A percentile compares a stretch with the other conserved stretches of the same genome.
phyloP scores from a whole-genome alignment of 2,329 filamentous ascomycete species.

The Fusarium buharicum region DNA sequence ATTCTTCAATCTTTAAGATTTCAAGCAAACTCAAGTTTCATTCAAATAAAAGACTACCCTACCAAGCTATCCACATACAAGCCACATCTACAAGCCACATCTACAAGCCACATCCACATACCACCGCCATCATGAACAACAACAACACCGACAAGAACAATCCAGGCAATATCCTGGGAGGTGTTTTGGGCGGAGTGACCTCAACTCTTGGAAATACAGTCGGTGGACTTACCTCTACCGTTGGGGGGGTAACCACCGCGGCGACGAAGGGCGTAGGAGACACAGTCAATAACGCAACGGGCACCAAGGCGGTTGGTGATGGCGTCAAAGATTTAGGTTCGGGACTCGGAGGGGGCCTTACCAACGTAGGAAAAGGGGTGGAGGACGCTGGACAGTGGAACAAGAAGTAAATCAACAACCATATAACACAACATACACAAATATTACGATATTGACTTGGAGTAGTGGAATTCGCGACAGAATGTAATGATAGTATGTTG shows the following conservation, averaged over 20 bases:
- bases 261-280: slow-evolving; percentile 67
- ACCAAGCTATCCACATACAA: slow-evolving; percentile 2
- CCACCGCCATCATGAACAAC: slow-evolving; percentile 37
- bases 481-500: too few species aligned
- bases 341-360: too few species aligned
- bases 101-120: neutral
- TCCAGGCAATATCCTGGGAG: slow-evolving; percentile 47
- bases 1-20: neutral
- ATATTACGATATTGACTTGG: too few species aligned
- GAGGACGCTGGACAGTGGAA: too few species aligned
- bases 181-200: slow-evolving; percentile 51
- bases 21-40: neutral
- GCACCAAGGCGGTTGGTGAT: slow-evolving; percentile 35
- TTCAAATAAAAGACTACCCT: neutral
- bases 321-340: too few species aligned
- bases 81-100: slow-evolving; percentile 3
- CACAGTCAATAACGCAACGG: slow-evolving; percentile 64
- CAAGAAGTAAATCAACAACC: too few species aligned
- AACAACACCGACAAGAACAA: slow-evolving; percentile 42
- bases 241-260: slow-evolving; percentile 59
- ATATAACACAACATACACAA: too few species aligned
- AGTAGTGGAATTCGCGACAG: too few species aligned
- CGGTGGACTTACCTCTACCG: slow-evolving; percentile 54
- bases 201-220: slow-evolving; percentile 55
- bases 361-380: too few species aligned